phyloP scores from a whole-genome alignment of 805 yeast genomes.

The Pichia gijzeniarum region DNA sequence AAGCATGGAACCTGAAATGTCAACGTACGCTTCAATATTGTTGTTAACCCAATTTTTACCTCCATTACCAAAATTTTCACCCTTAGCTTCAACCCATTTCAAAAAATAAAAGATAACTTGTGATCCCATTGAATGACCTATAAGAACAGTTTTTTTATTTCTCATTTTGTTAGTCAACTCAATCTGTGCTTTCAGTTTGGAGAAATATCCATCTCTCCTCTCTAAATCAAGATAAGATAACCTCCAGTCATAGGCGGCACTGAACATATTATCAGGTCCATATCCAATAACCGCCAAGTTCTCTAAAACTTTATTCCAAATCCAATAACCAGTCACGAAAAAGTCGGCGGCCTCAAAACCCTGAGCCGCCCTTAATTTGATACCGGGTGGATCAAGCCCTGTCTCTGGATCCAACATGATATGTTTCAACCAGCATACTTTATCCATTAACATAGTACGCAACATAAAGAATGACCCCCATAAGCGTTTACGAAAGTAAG shows the following conservation, averaged over 20 bases:
- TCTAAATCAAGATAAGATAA: slow-evolving; percentile 85
- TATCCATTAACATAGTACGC: slow-evolving; percentile 84
- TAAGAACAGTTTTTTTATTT: slow-evolving; percentile 65
- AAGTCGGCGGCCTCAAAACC: slow-evolving; percentile 97
- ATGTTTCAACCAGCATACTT: slow-evolving; percentile 90
- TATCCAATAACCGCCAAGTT: slow-evolving; percentile 92
- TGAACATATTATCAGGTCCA: slow-evolving; percentile 82
- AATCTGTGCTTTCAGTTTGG: slow-evolving; percentile 64
- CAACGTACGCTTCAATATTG: slow-evolving; percentile 72
- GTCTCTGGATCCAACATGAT: slow-evolving; percentile 84
- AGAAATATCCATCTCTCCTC: slow-evolving; percentile 77
- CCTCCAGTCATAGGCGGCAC: slow-evolving; percentile 97
- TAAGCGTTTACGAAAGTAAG: slow-evolving; percentile 82
- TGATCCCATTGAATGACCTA: slow-evolving; percentile 96
- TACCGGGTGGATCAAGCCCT: slow-evolving; percentile 85
- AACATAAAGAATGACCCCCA: slow-evolving; percentile 99
- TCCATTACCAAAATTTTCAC: slow-evolving; percentile 81
- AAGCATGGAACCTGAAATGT: slow-evolving; percentile 81
- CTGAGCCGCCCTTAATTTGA: slow-evolving; percentile 81
- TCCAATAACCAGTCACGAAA: slow-evolving; percentile 97
- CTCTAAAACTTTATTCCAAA: slow-evolving; percentile 94
- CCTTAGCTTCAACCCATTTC: slow-evolving; percentile 95
- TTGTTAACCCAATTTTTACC: slow-evolving; percentile 85
- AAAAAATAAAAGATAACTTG: slow-evolving; percentile 83
- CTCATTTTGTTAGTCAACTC: slow-evolving; percentile 50